A percentile compares a stretch with the other conserved stretches of the same genome.
Conservation (phyloP, 331 rosid species). For the Malus hybrid region DNA sequence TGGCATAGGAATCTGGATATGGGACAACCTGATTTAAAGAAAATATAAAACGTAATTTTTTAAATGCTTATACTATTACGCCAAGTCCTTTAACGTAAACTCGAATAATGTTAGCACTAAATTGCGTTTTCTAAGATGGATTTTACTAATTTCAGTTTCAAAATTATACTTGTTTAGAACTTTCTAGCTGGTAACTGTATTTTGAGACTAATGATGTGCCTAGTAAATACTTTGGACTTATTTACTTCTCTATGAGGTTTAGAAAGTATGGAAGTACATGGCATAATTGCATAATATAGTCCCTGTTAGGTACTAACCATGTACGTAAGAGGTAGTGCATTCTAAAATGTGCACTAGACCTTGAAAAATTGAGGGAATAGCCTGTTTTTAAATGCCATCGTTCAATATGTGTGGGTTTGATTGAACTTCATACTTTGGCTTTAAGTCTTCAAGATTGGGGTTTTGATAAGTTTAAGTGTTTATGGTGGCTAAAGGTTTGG, state of each 20-base stretch:
- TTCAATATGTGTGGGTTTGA: background rate
- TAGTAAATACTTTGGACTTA: background rate
- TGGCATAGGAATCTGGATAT: background rate
- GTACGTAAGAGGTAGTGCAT: background rate
- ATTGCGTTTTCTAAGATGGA: background rate
- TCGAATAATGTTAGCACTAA: background rate
- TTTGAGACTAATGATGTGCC: background rate
- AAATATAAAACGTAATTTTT: background rate
- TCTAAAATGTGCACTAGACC: background rate
- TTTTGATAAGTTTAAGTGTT: background rate
- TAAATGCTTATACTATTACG: background rate
- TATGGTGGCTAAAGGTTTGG: background rate
- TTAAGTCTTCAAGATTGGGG: background rate
- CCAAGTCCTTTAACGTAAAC: no score
- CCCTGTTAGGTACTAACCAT: background rate
- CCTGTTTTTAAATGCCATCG: background rate
- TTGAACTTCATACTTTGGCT: background rate
- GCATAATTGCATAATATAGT: no score
- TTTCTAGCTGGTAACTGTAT: background rate
- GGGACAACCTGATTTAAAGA: background rate
- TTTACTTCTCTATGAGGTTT: background rate
- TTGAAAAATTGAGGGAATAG: background rate
- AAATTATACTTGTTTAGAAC: background rate
- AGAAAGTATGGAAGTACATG: background rate
- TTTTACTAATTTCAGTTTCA: background rate